Evolutionary conservation across 331 rosid genomes (phyloP), one percentile per base, ranked within the genome.

Genomic region (Phaseolus coccineus): DNA sequence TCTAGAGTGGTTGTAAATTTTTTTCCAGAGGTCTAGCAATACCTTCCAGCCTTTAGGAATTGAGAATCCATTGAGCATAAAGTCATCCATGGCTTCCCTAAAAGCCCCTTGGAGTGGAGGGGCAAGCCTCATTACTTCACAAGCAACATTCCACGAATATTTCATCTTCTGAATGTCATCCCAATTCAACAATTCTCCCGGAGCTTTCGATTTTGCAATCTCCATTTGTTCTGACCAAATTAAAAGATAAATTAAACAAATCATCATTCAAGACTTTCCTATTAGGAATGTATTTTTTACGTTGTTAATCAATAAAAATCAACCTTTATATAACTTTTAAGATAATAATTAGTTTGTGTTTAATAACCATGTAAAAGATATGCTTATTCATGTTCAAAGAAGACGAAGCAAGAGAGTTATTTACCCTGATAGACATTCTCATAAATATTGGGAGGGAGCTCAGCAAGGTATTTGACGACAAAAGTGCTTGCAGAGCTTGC

Each of bases 391-490:
- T 35, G 1, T 35, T 5, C 39, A 39, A 40, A 8, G 13, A 12
- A 12, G 12, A 12, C 5, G 15, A 48, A 14, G 6, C 14, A 13
- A 48, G 31, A 22, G 31, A 53, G 0, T 24, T 1, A 15, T 44
- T 2, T 10, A 90, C 94, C 96, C 2, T 69, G 76, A 56, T 87
- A 88, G 76, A 91, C 91, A 19, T 55, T 67, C 0, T 91, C 79
- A 6, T 89, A 91, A 37, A 91, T 72, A 7, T 40, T 12, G 37
- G 77, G 89, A 40, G 97, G 93, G 69, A 86, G 87, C 62, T 91
- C 91, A 0, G 92, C 92, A 13, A 91, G 92, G 55, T 69, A 91
- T 80, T 88, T 91, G 65, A 87, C 89, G 31, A 91, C 77, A 80
- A 85, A 88, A 74, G 94, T 85, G 79, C 94, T 86, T 24, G 87